phyloP scores from a whole-genome alignment of 441 rosid species.

The Syzygium malaccense region DNA sequence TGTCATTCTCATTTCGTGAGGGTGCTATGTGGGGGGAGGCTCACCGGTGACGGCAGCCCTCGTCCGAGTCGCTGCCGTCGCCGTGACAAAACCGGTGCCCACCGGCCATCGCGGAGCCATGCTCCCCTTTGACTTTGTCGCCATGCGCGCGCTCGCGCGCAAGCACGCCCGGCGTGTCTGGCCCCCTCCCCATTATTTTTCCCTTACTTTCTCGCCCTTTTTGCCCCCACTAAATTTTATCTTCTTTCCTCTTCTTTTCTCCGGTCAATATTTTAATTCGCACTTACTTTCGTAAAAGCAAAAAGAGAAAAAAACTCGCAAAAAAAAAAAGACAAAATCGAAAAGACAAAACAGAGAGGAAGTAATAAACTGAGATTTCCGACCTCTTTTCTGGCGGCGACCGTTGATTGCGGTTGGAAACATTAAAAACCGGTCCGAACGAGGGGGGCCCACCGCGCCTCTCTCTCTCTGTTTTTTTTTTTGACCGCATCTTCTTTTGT shows the following conservation, averaged over 20 bases:
- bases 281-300: neutral
- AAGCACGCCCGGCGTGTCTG: constrained; percentile 3
- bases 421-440: constrained; percentile 39
- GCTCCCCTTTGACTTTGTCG: constrained; percentile 34
- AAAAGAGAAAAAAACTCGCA: neutral
- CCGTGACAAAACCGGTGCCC: constrained; percentile 54
- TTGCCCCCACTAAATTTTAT: neutral
- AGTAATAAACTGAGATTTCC: neutral
- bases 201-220: neutral
- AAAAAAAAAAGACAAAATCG: neutral
- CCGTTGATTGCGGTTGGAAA: constrained; percentile 99
- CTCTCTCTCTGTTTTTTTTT: constrained; percentile 19
- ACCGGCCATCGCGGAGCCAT: constrained; percentile 42
- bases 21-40: neutral
- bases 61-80: constrained; percentile 13
- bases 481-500: constrained; percentile 38
- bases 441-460: constrained; percentile 18
- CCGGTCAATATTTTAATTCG: neutral
- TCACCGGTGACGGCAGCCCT: too few relatives aligned
- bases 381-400: constrained; percentile 44
- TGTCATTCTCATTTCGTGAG: neutral
- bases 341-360: neutral
- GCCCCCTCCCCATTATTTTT: neutral
- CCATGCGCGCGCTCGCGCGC: neutral
- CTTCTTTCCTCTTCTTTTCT: neutral